Conservation (phyloP, 352 stramenopile genomes). For the Globisporangium irregulare region DNA sequence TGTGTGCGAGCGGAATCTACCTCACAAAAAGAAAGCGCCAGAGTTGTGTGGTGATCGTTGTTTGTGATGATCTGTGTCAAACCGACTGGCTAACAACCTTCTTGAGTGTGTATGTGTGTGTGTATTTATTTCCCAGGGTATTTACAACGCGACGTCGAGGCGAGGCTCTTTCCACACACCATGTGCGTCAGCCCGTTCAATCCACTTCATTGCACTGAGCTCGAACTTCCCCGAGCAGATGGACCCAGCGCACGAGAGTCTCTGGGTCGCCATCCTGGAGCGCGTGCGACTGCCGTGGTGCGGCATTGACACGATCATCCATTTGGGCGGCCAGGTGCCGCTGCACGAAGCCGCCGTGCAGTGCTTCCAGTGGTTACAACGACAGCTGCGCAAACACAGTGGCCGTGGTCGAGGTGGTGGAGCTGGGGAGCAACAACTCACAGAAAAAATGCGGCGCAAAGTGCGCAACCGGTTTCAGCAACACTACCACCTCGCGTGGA, state of each 20-base stretch:
- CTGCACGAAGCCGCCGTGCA: conserved; percentile 67
- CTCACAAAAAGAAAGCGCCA: background rate
- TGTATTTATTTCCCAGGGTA: conserved; percentile 28
- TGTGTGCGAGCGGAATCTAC: background rate
- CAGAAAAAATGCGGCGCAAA: conserved; percentile 25
- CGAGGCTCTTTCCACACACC: conserved; percentile 68
- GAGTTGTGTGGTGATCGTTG: background rate
- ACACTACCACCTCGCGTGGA: conserved; percentile 65
- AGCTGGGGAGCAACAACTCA: background rate
- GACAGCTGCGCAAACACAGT: conserved; percentile 25
- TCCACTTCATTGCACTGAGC: conserved; percentile 65
- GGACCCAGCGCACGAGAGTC: conserved; percentile 47
- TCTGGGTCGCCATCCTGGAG: conserved; percentile 52
- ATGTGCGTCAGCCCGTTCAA: conserved; percentile 9
- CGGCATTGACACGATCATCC: conserved; percentile 64
- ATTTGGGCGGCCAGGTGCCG: conserved; percentile 71
- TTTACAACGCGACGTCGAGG: conserved; percentile 46
- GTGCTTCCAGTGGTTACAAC: conserved; percentile 52
- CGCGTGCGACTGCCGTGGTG: conserved; percentile 58
- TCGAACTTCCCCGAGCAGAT: conserved; percentile 68
- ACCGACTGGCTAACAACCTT: background rate
- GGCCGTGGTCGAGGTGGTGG: background rate
- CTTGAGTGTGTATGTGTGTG: background rate
- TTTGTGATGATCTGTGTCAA: background rate
- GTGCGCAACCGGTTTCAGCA: conserved; percentile 68